Conservation (phyloP, 2,329 filamentous ascomycete species). For the Biscogniauxia marginata region DNA sequence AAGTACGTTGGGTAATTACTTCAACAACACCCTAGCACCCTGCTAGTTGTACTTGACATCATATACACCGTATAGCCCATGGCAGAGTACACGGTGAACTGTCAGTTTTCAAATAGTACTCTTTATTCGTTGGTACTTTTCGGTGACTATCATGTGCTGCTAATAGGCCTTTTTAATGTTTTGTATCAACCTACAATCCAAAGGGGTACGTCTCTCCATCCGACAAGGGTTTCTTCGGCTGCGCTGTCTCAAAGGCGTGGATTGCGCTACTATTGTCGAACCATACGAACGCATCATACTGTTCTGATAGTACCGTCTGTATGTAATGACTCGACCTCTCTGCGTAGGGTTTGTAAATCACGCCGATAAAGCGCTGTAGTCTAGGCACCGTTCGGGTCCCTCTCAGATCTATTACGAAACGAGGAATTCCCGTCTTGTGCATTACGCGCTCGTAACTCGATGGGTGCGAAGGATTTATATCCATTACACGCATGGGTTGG, state of each 20-base stretch:
- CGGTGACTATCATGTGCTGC: too few species aligned
- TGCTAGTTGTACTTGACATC: too few species aligned
- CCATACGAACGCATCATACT: constrained; percentile 51
- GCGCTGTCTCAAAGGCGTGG: constrained; percentile 42
- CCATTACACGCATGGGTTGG: constrained; percentile 49
- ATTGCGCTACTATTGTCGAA: constrained; percentile 48
- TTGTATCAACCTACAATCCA: constrained; percentile 37
- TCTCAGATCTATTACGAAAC: constrained; percentile 47
- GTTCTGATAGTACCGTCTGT: constrained; percentile 42
- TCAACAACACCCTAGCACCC: too few species aligned
- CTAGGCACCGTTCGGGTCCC: constrained; percentile 36
- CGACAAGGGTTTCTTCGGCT: constrained; percentile 42
- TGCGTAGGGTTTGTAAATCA: constrained; percentile 50
- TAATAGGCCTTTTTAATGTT: too few species aligned
- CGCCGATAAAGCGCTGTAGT: constrained; percentile 52
- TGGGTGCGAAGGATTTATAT: constrained; percentile 42
- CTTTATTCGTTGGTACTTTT: too few species aligned
- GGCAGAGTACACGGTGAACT: too few species aligned
- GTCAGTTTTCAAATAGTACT: too few species aligned
- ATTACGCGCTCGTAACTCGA: constrained; percentile 50
- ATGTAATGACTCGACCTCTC: constrained; percentile 50
- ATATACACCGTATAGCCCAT: too few species aligned
- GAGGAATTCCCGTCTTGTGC: constrained; percentile 43
- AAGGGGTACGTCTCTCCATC: constrained; percentile 52
- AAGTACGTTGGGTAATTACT: too few species aligned